Percentiles rank a stretch among this genome's conserved stretches.
These are phyloP conservation scores for Simplicillium aogashimaense DNA, from an alignment of 2,329 filamentous ascomycete genomes.

Conservation along the genomic window DNA sequence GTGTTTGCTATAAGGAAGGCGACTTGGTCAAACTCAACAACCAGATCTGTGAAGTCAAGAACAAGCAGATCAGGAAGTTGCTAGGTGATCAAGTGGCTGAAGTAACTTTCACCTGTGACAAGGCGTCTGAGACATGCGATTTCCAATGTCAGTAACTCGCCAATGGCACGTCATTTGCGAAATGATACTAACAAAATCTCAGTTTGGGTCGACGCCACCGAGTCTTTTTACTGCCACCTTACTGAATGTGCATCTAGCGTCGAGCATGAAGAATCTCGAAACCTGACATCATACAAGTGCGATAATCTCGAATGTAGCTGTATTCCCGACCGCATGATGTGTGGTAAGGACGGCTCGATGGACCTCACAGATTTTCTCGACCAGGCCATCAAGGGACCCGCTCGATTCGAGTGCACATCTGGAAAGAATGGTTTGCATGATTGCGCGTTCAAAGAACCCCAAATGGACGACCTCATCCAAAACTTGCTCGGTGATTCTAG, in stretches of 20 bases:
- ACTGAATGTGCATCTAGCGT: conserved; percentile 68
- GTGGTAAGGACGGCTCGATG: conserved; percentile 81
- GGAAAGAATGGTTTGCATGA: conserved; percentile 51
- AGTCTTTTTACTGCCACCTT: conserved; percentile 94
- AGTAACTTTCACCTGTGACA: conserved; percentile 87
- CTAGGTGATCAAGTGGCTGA: conserved; percentile 79
- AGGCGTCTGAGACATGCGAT: conserved; percentile 66
- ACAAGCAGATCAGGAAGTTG: conserved; percentile 82
- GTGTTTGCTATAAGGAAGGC: conserved; percentile 86
- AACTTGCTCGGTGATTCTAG: conserved; percentile 84
- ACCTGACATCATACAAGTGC: conserved; percentile 79
- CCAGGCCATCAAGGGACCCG: conserved; percentile 76
- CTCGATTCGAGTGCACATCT: conserved; percentile 66
- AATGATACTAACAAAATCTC: conserved; percentile 6
- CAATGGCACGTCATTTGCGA: background rate
- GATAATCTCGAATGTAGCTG: conserved; percentile 79
- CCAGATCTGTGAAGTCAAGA: conserved; percentile 97
- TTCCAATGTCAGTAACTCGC: conserved; percentile 69
- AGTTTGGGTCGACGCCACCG: conserved; percentile 91
- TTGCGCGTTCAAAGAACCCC: conserved; percentile 82
- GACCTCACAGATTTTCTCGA: conserved; percentile 85
- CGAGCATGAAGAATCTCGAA: conserved; percentile 58
- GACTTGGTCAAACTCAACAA: conserved; percentile 90
- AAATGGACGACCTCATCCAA: conserved; percentile 84
- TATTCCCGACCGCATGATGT: conserved; percentile 85